These are phyloP conservation scores for Angophora floribunda DNA, from an alignment of 345 rosid species.

Conservation along the genomic window DNA sequence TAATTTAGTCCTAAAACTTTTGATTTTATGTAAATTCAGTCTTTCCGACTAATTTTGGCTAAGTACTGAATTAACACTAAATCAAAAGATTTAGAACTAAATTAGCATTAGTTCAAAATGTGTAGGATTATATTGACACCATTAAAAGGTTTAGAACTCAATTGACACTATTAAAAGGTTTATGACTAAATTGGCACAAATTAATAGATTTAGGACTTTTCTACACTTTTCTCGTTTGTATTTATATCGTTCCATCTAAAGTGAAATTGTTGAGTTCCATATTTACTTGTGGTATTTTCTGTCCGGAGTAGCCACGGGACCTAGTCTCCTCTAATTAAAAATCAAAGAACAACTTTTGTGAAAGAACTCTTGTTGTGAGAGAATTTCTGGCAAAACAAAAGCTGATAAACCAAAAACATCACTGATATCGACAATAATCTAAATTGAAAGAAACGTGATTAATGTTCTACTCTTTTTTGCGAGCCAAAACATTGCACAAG, in stretches of 20 bases:
- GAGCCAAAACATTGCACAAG: background rate
- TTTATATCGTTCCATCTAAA: background rate
- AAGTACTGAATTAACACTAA: too few species aligned
- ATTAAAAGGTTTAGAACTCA: too few species aligned
- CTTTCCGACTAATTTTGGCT: too few species aligned
- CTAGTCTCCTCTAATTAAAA: background rate
- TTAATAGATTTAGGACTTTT: too few species aligned
- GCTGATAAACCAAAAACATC: background rate
- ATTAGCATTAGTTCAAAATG: too few species aligned
- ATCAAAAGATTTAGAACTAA: too few species aligned
- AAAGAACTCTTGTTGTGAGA: background rate
- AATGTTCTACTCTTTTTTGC: background rate
- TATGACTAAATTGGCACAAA: too few species aligned
- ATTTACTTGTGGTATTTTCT: accelerated
- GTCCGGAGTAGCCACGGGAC: accelerated
- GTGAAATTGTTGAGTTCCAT: background rate
- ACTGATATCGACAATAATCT: background rate
- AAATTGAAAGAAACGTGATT: background rate
- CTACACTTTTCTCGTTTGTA: too few species aligned
- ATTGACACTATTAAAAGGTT: too few species aligned
- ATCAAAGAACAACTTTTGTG: background rate
- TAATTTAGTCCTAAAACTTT: too few species aligned
- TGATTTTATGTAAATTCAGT: too few species aligned
- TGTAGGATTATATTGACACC: too few species aligned
- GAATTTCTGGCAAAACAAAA: accelerated